Percentiles rank a stretch among this genome's conserved stretches.
phyloP scores from a whole-genome alignment of 306 rosid species.

The Trichosanthes cucumerina region DNA sequence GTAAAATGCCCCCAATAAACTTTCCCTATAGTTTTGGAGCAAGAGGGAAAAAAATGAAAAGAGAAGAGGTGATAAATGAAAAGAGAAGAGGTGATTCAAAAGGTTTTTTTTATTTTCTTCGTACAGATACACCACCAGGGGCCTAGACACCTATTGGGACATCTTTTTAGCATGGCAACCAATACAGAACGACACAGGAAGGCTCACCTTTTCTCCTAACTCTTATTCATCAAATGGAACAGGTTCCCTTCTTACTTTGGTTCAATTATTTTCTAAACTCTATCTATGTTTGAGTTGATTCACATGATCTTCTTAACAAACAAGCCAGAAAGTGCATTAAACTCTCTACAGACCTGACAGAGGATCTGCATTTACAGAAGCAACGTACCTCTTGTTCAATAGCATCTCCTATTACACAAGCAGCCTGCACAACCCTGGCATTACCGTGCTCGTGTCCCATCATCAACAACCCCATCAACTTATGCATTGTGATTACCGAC shows the following conservation, averaged over 20 bases:
- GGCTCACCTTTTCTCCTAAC: neutral
- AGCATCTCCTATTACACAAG: conserved; percentile 69
- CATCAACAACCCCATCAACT: conserved; percentile 78
- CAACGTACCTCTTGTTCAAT: conserved; percentile 74
- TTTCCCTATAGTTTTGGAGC: neutral
- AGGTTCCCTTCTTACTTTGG: neutral
- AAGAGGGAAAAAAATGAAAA: neutral
- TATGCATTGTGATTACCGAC: conserved; percentile 91
- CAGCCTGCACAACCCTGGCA: conserved; percentile 54
- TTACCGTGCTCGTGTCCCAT: conserved; percentile 40
- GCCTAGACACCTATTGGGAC: neutral
- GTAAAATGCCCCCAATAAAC: neutral
- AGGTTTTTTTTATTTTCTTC: neutral
- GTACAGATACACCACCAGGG: neutral
- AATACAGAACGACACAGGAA: neutral
- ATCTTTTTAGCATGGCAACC: neutral
- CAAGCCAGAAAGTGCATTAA: neutral
- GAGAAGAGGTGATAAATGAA: neutral
- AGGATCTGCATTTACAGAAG: neutral
- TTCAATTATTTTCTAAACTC: neutral
- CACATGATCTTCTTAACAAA: neutral
- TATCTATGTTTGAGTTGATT: neutral
- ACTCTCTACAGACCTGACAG: neutral
- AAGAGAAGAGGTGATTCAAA: neutral
- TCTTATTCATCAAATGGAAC: neutral